Base-by-base conservation (phyloP, 768 basidiomycete genomes). In the Boletus coccyginus region DNA sequence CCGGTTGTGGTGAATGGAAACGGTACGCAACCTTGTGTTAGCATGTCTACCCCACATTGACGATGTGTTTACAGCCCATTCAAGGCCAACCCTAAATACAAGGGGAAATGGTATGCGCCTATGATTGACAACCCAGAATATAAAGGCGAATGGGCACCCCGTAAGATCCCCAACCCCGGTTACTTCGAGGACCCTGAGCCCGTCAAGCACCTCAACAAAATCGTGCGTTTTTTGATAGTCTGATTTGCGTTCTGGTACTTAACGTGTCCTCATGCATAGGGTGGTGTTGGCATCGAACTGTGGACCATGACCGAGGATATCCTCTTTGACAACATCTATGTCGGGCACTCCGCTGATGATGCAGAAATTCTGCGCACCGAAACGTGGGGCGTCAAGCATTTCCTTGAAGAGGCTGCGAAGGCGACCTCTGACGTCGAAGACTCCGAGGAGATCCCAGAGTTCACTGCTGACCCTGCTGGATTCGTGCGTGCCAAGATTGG, bases 271-370 rank as follows among this genome's bases (percentile, higher is more conserved):
- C n/a, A 2, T 46, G 21, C 53, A 16, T 56, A 90, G 88, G 91
- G 92, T 63, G 94, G 94, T 75, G 84, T 97, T 59, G 95, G 95
- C 68, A 95, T 98, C 62, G 97, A 99, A 75, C 86, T 98, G 65
- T 99, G 97, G 97, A 96, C 96, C 45, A 99, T 98, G 97, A 96
- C 95, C 42, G 91, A 91, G 74, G 88, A 92, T 69, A 94, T 94
- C 64, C 81, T 94, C 63, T 95, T 94, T 71, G 86, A 92, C 75
- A 94, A 93, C 78, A 85, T 99, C 69, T 98, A 94, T 77, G 74
- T 99, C 56, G 94, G 94, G 56, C 88, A 94, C 79, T 95, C 94
- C 19, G 69, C 84, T 55, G 84, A 85, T 39, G 93, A 96, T 57
- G 97, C 97, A 59, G 85, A 90, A 72, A 74, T 77, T 12, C 74